Base-by-base conservation (phyloP, 768 basidiomycete genomes). In the Postia placenta region DNA sequence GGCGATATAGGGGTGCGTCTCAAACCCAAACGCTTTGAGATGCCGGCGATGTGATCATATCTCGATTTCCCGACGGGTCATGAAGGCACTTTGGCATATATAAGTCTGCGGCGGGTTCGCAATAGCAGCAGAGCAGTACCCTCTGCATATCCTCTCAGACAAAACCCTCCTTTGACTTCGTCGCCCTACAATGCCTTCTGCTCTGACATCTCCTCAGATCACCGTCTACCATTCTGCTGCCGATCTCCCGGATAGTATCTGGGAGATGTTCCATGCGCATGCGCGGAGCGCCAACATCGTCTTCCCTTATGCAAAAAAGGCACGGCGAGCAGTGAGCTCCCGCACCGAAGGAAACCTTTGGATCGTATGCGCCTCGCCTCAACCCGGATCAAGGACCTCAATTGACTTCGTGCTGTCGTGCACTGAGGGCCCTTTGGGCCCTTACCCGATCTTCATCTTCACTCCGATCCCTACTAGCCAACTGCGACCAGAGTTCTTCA, bases 371-470 rank as follows among this genome's bases (percentile, higher is more conserved):
- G 56, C 51, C 23, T 60, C 45, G 9, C 17, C 37, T 26, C 5
- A 26, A 4, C 17, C 39, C 12, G 26, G 25, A 26, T 9, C 11
- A 6, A 5, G 12, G 3, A 11, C 45, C 1, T 44, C 56, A 14
- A 42, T 83, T 37, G 70, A 75, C 20, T 75, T 83, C 50, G 64
- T 89, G 7, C 66, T 87, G 3, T 75, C 83, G 11, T 79, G 78
- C 54, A 85, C 82, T 0, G 62, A 73, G 24, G 78, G 78, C 0
- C 60, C 64, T 17, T 66, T 83, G 43, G 85, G 77, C 1, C 59
- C 68, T 41, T 85, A 88, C 54, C 88, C 87, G 2, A 56, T 85
- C 6, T 89, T 89, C 66, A 68, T 89, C 24, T 76, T 72, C 58
- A 59, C 65, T 15, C 57, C 64, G 11, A 49, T 52, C 14, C 55